A percentile compares a stretch with the other conserved stretches of the same genome.
Conservation (phyloP, 2,329 filamentous ascomycete species). For the Bipolaris cookei region DNA sequence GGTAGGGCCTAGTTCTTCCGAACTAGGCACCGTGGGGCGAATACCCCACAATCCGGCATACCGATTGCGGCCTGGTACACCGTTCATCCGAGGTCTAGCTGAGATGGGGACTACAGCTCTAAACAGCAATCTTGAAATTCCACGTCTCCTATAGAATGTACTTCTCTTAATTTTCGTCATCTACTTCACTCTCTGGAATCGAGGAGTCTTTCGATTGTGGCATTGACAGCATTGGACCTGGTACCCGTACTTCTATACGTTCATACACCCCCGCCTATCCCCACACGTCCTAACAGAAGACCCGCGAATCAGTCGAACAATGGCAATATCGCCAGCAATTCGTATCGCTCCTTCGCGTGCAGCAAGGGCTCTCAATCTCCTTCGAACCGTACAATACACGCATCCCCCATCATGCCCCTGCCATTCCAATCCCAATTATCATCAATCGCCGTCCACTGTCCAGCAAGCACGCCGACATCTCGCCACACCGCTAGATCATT, state of each 20-base stretch:
- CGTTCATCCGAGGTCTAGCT: constrained; percentile 16
- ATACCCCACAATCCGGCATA: constrained; percentile 68
- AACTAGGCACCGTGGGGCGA: too few species aligned
- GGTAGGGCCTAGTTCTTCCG: too few species aligned
- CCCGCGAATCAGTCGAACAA: constrained; percentile 1
- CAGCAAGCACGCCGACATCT: constrained; percentile 64
- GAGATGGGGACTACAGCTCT: background rate
- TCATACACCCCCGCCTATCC: background rate
- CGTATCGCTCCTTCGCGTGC: constrained; percentile 53
- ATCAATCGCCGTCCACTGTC: constrained; percentile 54
- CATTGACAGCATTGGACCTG: background rate
- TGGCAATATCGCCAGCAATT: constrained; percentile 34
- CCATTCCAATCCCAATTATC: constrained; percentile 86
- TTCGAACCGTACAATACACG: constrained; percentile 88
- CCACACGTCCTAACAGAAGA: constrained; percentile 7
- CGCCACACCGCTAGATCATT: constrained; percentile 76
- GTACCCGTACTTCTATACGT: background rate
- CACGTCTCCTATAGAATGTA: background rate
- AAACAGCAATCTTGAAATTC: too few species aligned
- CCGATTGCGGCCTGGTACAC: constrained; percentile 8
- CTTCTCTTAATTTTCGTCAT: background rate
- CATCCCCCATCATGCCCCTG: constrained; percentile 94
- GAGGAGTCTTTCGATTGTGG: background rate
- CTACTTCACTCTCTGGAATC: background rate
- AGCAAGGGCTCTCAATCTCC: constrained; percentile 70